Evolutionary conservation across 371 early-diverging fungal genomes (phyloP), one percentile per base, ranked within the genome.

Genomic region (Mucor indicus): DNA sequence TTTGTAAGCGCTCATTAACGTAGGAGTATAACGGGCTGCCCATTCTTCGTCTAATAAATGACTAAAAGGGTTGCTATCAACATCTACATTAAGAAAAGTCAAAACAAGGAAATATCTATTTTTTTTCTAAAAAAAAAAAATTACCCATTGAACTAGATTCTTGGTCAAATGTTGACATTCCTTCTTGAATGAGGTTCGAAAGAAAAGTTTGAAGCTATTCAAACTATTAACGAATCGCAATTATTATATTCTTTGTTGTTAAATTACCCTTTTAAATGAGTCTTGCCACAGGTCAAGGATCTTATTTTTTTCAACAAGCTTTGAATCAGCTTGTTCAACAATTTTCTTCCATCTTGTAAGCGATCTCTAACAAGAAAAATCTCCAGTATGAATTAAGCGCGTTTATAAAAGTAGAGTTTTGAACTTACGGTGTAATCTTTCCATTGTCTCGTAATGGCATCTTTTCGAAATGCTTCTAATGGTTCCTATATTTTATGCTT

Each of bases 371-470:
- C 6, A n/a, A n/a, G n/a, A 4, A 6, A 6, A 10, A 12, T 8
- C 6, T 25, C 13, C 11, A 25, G 5, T 9, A 38, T 39, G 9
- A 7, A 35, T 36, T 21, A 20, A 17, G 31, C 29, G 31, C 17
- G 31, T 31, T 20, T 15, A 43, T 2, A 25, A 4, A 29, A 13
- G 8, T 16, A 25, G 17, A 3, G 13, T 4, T 3, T 12, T 2
- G 4, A 19, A 42, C 42, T 49, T 53, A 62, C 62, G 27, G 29
- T 49, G 20, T 62, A 62, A 9, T 62, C 62, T 42, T 62, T 62
- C 62, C 57, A 62, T 39, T 62, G 62, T 46, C 62, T 53, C 31
- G 42, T 29, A 29, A 62, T 62, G 17, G 62, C 62, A 30, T 62
- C 62, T 48, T 48, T 56, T 38, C 57, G 56, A 33, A 56, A 62